Base-by-base conservation (phyloP, 108 stramenopile species). In the Chaetoceros muelleri region DNA sequence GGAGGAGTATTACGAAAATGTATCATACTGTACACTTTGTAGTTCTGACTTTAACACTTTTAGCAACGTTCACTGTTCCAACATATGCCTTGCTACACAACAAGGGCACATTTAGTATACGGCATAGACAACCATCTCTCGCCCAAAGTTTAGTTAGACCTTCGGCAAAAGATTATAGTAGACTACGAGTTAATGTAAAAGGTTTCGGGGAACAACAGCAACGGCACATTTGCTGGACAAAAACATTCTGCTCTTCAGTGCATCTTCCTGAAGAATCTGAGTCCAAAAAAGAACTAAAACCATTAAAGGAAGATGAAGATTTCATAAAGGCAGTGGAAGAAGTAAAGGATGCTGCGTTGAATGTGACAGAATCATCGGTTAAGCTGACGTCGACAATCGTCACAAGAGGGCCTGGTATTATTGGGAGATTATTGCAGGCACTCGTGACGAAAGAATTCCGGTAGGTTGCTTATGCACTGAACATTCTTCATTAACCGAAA, bases 331-430 rank as follows among this genome's bases (percentile, higher is more conserved):
- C 73, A 16, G 73, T 74, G 20, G 60, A 70, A 27, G 73, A 70
- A 60, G 73, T 74, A 10, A 65, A 70, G 51, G 73, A 68, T 44
- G 73, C 73, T 2, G 73, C 59, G 23, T 47, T 45, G 46, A 53
- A 48, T 30, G 60, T 61, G 18, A 52, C 51, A 25, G 57, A 67
- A 53, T 72, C 71, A 29, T 60, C 71, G 0, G 52, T 44, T 47
- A 72, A 72, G 44, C 61, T 72, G 46, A 61, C 57, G 1, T 61
- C 46, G 13, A 56, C 71, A 0, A 44, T 67, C 0, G 28, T 72
- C 21, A 49, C 28, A 18, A 61, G 53, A 1, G 58, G 58, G 7
- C 69, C 69, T 19, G 57, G 57, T 34, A 74, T 74, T 27, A 54
- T 64, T 18, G 26, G 53, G 10, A 45, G 60, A 16, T 64, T 70